Base-by-base conservation (phyloP, 1,284 basidiomycete genomes). In the Melampsora americana region DNA sequence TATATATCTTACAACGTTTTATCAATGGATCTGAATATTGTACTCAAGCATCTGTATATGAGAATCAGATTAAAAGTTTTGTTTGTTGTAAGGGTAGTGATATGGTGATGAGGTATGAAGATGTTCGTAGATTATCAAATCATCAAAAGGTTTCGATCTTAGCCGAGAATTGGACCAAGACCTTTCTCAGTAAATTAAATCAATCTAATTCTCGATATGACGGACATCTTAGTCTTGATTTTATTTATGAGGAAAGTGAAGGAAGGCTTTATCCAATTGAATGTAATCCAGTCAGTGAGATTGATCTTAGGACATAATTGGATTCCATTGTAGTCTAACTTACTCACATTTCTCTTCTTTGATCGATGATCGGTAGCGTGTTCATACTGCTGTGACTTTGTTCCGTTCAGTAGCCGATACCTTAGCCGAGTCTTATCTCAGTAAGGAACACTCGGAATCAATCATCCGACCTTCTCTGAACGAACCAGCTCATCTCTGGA, bases 71-170 rank as follows among this genome's bases (percentile, higher is more conserved):
- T 14, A 53, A 1, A 26, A 53, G 50, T 26, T 53, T 53, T 53
- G 50, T 53, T 53, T 53, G 50, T 26, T 53, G 50, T 53, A 53
- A 53, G 16, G 50, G 50, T 6, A 53, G 50, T 26, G 50, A 53
- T 12, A 53, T 53, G 50, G 50, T 53, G 16, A 53, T 53, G 50
- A 6, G 50, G 20, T 53, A 53, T 18, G 50, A 53, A 14, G 50
- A 53, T 12, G 50, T 53, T 53, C 50, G 50, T 26, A 53, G 50
- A 53, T 14, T 53, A 53, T 18, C 50, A 5, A 53, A 20, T 26
- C 20, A 53, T 53, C 7, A 53, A 11, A 12, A 53, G 23, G 50
- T 53, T 20, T 53, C 50, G 7, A 26, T 20, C 16, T 53, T 53
- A 14, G 50, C 50, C 6, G 50, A 53, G 16, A 26, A 53, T 11